A percentile compares a stretch with the other conserved stretches of the same genome.
These are phyloP conservation scores for Alternaria tenuissima DNA, from an alignment of 2,329 filamentous ascomycete species.

Conservation along the genomic window DNA sequence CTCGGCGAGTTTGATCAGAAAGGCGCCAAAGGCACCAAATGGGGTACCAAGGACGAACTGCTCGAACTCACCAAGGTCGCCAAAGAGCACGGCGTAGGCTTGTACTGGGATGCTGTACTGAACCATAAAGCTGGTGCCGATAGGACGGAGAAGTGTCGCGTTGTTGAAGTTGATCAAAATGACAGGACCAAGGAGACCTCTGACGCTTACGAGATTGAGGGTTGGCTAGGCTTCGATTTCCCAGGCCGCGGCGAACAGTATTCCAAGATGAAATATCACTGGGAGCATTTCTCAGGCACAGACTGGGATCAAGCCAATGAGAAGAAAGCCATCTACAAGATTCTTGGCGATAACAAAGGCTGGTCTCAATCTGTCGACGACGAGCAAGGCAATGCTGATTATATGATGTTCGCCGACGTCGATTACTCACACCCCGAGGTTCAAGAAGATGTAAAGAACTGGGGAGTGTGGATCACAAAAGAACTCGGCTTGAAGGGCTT, in stretches of 20 bases:
- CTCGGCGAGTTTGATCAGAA: constrained; percentile 78
- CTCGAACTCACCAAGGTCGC: constrained; percentile 61
- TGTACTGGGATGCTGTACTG: constrained; percentile 75
- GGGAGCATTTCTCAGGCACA: constrained; percentile 72
- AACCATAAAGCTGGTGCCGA: constrained; percentile 78
- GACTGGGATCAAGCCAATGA: constrained; percentile 69
- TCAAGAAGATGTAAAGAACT: constrained; percentile 67
- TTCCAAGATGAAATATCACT: constrained; percentile 69
- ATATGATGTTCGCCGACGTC: constrained; percentile 76
- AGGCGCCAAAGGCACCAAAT: constrained; percentile 69
- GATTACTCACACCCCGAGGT: constrained; percentile 70
- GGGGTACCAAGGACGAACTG: constrained; percentile 71
- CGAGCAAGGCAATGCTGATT: constrained; percentile 72
- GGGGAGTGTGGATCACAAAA: constrained; percentile 72
- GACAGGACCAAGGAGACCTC: constrained; percentile 65
- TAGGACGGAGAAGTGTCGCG: constrained; percentile 67
- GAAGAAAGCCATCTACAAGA: constrained; percentile 70
- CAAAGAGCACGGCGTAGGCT: constrained; percentile 61
- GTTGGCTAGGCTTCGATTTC: constrained; percentile 74
- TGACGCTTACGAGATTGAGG: constrained; percentile 68
- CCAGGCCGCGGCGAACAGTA: constrained; percentile 67
- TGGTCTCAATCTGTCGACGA: constrained; percentile 70
- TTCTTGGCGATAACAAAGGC: constrained; percentile 68
- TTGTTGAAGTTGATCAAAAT: constrained; percentile 68
- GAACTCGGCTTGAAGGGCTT: constrained; percentile 70